A percentile compares a stretch with the other conserved stretches of the same genome.
phyloP scores from a whole-genome alignment of 768 basidiomycete species.

The Austroboletus eburneus region DNA sequence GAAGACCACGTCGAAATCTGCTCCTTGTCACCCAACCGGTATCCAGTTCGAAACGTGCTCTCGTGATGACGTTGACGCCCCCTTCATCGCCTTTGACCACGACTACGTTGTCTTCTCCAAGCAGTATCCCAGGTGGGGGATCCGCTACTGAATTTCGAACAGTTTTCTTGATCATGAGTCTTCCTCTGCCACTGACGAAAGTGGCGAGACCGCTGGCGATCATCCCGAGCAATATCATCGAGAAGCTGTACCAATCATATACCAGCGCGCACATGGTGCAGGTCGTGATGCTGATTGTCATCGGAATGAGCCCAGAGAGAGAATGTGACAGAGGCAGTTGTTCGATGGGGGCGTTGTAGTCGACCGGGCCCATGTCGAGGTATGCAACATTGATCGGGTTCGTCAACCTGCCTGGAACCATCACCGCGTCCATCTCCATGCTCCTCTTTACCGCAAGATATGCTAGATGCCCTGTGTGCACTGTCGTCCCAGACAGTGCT shows the following conservation, averaged over 20 bases:
- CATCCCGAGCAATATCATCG: conserved; percentile 30
- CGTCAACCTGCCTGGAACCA: conserved; percentile 19
- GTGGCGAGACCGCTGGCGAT: conserved; percentile 27
- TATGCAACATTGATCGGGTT: conserved; percentile 16
- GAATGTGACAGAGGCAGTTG: conserved; percentile 1
- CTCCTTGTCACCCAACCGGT: not conserved
- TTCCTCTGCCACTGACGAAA: conserved; percentile 23
- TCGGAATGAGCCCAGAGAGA: conserved; percentile 19
- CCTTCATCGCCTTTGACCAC: conserved; percentile 25
- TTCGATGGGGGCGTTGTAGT: conserved; percentile 5
- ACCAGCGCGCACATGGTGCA: conserved; percentile 22
- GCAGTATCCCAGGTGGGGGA: conserved; percentile 23
- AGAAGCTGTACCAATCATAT: conserved; percentile 30
- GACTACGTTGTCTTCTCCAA: conserved; percentile 14
- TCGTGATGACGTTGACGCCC: conserved; percentile 25
- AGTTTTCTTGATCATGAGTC: conserved; percentile 15
- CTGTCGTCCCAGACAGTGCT: conserved; percentile 22
- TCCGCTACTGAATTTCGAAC: conserved; percentile 12
- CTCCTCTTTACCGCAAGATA: conserved; percentile 17
- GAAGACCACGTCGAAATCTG: conserved; percentile 1
- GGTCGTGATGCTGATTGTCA: conserved; percentile 14
- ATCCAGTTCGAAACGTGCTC: conserved; percentile 22
- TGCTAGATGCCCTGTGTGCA: conserved; percentile 21
- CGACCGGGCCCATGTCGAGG: conserved; percentile 9
- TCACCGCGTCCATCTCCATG: conserved; percentile 4